phyloP scores from a whole-genome alignment of 2,329 filamentous ascomycete species.

The Teratosphaeria zuluensis region DNA sequence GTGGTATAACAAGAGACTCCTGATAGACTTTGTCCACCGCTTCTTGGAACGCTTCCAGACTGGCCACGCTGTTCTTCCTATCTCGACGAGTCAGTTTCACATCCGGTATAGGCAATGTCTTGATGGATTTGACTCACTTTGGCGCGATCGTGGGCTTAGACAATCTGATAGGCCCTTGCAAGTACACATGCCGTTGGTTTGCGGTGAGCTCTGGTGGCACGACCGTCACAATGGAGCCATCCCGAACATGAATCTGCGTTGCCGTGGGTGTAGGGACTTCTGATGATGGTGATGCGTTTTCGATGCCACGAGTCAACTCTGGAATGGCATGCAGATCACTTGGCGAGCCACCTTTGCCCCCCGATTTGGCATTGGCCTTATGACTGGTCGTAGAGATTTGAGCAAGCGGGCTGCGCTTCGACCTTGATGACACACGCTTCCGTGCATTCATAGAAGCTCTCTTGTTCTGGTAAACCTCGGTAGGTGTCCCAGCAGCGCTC shows the following conservation, averaged over 20 bases:
- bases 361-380: conserved; percentile 6
- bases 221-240: conserved; percentile 26
- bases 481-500: conserved; percentile 13
- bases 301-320: conserved; percentile 7
- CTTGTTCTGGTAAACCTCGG: conserved; percentile 13
- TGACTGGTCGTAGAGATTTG: conserved; percentile 9
- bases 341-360: conserved; percentile 7
- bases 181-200: conserved; percentile 28
- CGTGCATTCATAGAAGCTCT: conserved; percentile 3
- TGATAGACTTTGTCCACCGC: conserved; percentile 23
- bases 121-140: not conserved
- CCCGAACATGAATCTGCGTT: conserved; percentile 23
- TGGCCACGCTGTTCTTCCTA: conserved; percentile 32
- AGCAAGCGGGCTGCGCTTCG: conserved; percentile 13
- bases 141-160: conserved; percentile 24
- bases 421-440: not conserved
- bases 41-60: conserved; percentile 30
- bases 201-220: conserved; percentile 25
- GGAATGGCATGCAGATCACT: conserved; percentile 15
- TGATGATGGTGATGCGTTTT: conserved; percentile 14
- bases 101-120: not conserved
- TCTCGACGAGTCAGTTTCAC: not conserved
- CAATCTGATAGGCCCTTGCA: conserved; percentile 34
- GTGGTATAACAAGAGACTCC: conserved; percentile 15
- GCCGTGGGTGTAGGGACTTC: conserved; percentile 9